These are phyloP conservation scores for Suillus spraguei DNA, from an alignment of 768 basidiomycete genomes.

Conservation along the genomic window DNA sequence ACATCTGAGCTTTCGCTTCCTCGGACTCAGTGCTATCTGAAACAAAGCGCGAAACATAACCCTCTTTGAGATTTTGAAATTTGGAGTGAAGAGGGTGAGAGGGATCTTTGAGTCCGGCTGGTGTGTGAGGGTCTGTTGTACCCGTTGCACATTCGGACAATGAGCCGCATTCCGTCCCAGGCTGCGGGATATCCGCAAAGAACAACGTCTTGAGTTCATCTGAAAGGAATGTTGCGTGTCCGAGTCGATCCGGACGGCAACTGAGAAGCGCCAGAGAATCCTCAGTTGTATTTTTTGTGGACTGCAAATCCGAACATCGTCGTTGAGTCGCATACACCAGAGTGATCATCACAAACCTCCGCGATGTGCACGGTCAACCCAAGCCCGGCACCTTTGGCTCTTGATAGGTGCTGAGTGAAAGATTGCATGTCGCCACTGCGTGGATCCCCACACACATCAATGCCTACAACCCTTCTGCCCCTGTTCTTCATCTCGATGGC, in stretches of 20 bases:
- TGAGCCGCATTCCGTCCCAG: constrained; percentile 9
- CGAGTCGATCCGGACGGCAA: constrained; percentile 66
- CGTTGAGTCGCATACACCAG: neutral
- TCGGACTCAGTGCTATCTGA: constrained; percentile 22
- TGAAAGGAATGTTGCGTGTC: constrained; percentile 82
- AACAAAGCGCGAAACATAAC: constrained; percentile 26
- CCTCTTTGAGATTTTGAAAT: constrained; percentile 28
- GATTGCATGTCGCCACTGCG: no score
- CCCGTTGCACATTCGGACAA: neutral
- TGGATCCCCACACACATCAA: no score
- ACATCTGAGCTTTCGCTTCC: neutral
- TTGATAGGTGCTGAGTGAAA: no score
- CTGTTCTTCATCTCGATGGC: no score
- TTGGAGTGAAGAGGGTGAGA: constrained; percentile 26
- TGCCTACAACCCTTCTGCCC: no score
- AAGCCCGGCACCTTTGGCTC: no score
- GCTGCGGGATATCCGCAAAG: constrained; percentile 33
- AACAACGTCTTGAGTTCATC: constrained; percentile 61
- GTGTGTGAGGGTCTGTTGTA: neutral
- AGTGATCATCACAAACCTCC: no score
- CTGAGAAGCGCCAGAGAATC: constrained; percentile 67
- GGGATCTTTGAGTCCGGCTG: constrained; percentile 16
- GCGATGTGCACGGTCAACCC: no score
- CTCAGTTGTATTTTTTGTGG: constrained; percentile 44
- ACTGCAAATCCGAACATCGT: constrained; percentile 37